phyloP scores from a whole-genome alignment of 148 eudicot genomes.

The Persicaria maculosa region DNA sequence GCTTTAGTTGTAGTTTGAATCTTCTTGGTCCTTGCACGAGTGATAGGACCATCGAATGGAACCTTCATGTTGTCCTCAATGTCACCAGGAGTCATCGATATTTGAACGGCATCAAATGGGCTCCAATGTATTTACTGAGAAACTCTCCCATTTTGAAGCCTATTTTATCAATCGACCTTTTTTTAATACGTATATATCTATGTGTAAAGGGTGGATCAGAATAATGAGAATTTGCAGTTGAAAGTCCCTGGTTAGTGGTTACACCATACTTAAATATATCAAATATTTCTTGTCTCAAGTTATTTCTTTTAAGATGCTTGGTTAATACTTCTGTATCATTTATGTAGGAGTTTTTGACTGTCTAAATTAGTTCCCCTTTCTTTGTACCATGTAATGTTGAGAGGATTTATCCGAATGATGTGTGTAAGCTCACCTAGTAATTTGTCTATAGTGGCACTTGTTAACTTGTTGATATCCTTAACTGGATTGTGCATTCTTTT shows the following conservation, averaged over 20 bases:
- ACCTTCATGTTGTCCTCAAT: too few species aligned
- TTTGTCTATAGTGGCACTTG: background rate
- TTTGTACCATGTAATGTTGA: slow-evolving; percentile 19
- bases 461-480: background rate
- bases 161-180: background rate
- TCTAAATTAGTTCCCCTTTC: background rate
- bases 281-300: background rate
- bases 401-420: slow-evolving; percentile 13
- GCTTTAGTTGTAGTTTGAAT: too few species aligned
- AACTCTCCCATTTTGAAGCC: background rate
- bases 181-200: background rate
- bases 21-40: too few species aligned
- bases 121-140: background rate
- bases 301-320: background rate
- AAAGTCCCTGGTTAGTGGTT: background rate
- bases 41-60: too few species aligned
- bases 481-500: background rate
- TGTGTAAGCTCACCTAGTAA: background rate
- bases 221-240: background rate
- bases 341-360: slow-evolving; percentile 74
- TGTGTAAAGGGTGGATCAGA: background rate
- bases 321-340: slow-evolving; percentile 5
- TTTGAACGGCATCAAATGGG: too few species aligned
- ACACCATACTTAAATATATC: background rate
- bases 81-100: too few species aligned